phyloP scores from a whole-genome alignment of 106 monocot genomes.

The Acorus calamus region DNA sequence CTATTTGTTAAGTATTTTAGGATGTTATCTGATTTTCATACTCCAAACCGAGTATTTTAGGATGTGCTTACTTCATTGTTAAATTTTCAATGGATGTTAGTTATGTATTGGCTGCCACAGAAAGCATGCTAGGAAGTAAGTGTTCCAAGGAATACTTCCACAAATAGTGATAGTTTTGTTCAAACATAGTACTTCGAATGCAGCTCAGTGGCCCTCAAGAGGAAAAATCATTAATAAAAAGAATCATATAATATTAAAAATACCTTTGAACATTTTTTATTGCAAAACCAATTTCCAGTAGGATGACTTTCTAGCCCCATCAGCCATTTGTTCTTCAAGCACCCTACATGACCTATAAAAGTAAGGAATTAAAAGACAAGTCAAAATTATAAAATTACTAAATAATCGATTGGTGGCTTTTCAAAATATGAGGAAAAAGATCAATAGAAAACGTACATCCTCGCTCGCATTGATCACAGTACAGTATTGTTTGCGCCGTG shows the following conservation, averaged over 20 bases:
- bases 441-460: conserved; percentile 33
- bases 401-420: neutral
- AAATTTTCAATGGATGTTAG: too few species aligned
- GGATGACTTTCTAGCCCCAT: conserved; percentile 27
- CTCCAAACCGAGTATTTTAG: too few species aligned
- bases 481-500: conserved; percentile 39
- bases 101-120: too few species aligned
- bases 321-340: conserved; percentile 22
- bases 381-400: neutral
- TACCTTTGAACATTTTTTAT: conserved; percentile 54
- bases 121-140: too few species aligned
- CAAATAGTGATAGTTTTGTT: too few species aligned
- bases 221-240: neutral
- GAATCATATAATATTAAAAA: neutral
- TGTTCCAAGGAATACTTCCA: too few species aligned
- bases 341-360: conserved; percentile 57
- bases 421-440: neutral
- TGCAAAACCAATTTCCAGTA: conserved; percentile 62
- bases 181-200: neutral
- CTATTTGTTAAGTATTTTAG: too few species aligned
- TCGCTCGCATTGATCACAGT: conserved; percentile 64
- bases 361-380: neutral
- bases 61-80: too few species aligned
- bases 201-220: neutral
- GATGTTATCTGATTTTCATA: too few species aligned